Evolutionary conservation across 768 basidiomycete genomes (phyloP), one percentile per base, ranked within the genome.

Genomic region (Xerocomus spinulosus): DNA sequence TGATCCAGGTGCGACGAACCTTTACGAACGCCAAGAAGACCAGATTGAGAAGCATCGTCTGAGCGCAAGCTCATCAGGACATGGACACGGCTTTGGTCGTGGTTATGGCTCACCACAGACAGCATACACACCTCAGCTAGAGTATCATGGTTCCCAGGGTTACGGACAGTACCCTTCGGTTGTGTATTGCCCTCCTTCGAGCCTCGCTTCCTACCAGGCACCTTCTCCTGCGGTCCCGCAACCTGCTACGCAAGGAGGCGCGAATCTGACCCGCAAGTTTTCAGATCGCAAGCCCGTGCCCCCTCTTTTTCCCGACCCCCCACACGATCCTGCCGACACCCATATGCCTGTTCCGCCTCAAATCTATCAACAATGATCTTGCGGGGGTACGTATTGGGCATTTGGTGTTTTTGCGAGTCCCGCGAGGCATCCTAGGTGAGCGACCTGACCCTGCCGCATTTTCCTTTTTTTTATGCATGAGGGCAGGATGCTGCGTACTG

Each of bases 1-100:
- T 51, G 78, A 82, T 66, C 80, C 56, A 43, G 61, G 48, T 51
- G 61, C 33, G 55, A 55, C 44, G 42, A 63, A 52, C 17, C 54
- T 25, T 47, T 68, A 64, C 42, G 67, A 62, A 44, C 59, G 52
- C 37, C 53, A 58, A 13, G 60, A 49, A 49, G 33, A 37, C 18
- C 30, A 38, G 10, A 24, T 54, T 0, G 57, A 61, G 29, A 68
- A 67, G 29, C 54, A 17, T 24, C 45, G 57, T 13, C 12, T 58
- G 24, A 67, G 65, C 33, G 43, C 35, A 5, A 57, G 62, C 36
- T 61, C 67, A 4, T 63, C 57, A 8, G 56, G 61, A 8, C 60
- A 67, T 17, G 48, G 51, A 5, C 53, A 68, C 7, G 57, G 64
- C 1, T 49, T 54, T 29, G 54, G 54, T 5, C 50, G 56, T 28